Conservation (phyloP, 2,329 filamentous ascomycete species). For the Venturia effusa region DNA sequence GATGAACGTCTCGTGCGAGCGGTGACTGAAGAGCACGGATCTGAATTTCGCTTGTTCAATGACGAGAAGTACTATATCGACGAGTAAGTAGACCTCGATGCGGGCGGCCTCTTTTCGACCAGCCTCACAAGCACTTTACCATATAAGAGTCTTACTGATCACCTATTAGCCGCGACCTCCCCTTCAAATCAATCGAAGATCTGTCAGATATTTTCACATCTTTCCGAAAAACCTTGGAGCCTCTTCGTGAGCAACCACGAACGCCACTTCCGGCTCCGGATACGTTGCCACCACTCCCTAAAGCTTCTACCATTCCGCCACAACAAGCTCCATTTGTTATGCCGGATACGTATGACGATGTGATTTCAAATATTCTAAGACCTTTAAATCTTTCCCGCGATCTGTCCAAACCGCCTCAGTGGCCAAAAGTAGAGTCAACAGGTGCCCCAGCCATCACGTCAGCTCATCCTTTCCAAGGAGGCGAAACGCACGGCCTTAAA, state of each 20-base stretch:
- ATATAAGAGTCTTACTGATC: neutral
- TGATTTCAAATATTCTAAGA: conserved; percentile 44
- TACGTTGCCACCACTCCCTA: conserved; percentile 48
- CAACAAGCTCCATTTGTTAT: conserved; percentile 55
- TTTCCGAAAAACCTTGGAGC: conserved; percentile 63
- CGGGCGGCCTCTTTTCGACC: no score
- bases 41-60: conserved; percentile 53
- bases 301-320: conserved; percentile 37
- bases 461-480: conserved; percentile 58
- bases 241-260: conserved; percentile 55
- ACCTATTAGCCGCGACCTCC: conserved; percentile 50
- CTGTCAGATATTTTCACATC: conserved; percentile 66
- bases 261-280: conserved; percentile 42
- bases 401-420: conserved; percentile 40
- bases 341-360: conserved; percentile 41
- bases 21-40: conserved; percentile 40
- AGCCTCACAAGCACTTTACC: no score
- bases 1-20: conserved; percentile 49
- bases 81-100: conserved; percentile 53
- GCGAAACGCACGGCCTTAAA: conserved; percentile 48
- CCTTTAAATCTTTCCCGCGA: conserved; percentile 43
- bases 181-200: conserved; percentile 44
- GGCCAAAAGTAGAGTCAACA: conserved; percentile 26
- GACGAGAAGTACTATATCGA: conserved; percentile 75
- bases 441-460: conserved; percentile 28